Conservation (phyloP, 1,139 yeast species). For the Lodderomyces margitis region DNA sequence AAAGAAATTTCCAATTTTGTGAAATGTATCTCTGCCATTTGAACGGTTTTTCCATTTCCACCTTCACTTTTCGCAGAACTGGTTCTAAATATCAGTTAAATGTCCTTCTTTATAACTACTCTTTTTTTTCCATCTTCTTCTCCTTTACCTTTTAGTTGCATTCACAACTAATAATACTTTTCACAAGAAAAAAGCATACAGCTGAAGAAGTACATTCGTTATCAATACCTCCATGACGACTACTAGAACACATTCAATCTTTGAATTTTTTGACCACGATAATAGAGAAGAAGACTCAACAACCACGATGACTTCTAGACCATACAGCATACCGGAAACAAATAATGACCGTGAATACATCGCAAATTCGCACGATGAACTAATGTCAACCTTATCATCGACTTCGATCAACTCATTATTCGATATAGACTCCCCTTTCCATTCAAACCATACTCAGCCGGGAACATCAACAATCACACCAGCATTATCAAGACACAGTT, state of each 20-base stretch:
- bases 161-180: not conserved
- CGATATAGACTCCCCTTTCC: conserved; percentile 14
- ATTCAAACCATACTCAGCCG: conserved; percentile 4
- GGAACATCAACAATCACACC: conserved; percentile 17
- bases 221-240: too few species aligned
- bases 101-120: too few species aligned
- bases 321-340: not conserved
- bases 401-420: conserved; percentile 29
- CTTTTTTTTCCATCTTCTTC: not conserved
- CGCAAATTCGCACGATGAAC: conserved; percentile 1
- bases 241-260: too few species aligned
- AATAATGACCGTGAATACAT: not conserved
- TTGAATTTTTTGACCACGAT: not conserved
- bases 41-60: too few species aligned
- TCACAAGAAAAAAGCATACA: too few species aligned
- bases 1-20: too few species aligned
- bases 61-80: too few species aligned
- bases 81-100: too few species aligned
- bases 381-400: conserved; percentile 13
- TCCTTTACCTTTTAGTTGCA: not conserved
- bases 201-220: too few species aligned
- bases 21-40: too few species aligned
- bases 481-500: conserved; percentile 13
- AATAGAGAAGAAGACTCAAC: not conserved
- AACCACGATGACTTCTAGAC: not conserved